These are phyloP conservation scores for Salix caprea DNA, from an alignment of 345 rosid genomes.

Conservation along the genomic window DNA sequence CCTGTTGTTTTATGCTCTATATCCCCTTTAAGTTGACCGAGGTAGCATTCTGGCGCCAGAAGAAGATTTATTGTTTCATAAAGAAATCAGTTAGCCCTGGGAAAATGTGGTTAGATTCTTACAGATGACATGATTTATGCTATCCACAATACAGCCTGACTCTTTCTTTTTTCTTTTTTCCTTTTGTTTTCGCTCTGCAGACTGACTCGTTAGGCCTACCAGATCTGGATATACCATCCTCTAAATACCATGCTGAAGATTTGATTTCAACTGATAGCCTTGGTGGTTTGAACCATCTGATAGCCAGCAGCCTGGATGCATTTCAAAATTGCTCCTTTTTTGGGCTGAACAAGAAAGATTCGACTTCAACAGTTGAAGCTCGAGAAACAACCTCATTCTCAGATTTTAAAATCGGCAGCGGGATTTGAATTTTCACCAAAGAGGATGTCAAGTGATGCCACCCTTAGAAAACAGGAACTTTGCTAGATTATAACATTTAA, in stretches of 20 bases:
- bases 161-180: not conserved
- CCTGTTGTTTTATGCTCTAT: not conserved
- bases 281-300: slow-evolving; percentile 74
- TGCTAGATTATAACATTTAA: not conserved
- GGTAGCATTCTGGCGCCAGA: not conserved
- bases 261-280: slow-evolving; percentile 69
- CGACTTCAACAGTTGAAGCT: slow-evolving; percentile 50
- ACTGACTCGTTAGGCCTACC: slow-evolving; percentile 87
- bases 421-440: slow-evolving; percentile 23
- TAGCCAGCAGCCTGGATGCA: slow-evolving; percentile 92
- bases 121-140: slow-evolving; percentile 11
- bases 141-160: slow-evolving; percentile 1
- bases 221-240: slow-evolving; percentile 61
- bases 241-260: slow-evolving; percentile 67
- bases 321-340: slow-evolving; percentile 58
- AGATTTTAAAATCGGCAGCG: slow-evolving; percentile 39
- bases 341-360: slow-evolving; percentile 46
- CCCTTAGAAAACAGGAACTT: slow-evolving; percentile 7
- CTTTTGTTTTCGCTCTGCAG: slow-evolving; percentile 33
- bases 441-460: not conserved
- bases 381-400: slow-evolving; percentile 38
- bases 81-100: not conserved
- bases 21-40: not conserved
- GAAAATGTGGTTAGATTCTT: not conserved
- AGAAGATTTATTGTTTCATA: not conserved